Conservation (phyloP, 1,139 yeast species). For the Entelexis sorbosivorans region DNA sequence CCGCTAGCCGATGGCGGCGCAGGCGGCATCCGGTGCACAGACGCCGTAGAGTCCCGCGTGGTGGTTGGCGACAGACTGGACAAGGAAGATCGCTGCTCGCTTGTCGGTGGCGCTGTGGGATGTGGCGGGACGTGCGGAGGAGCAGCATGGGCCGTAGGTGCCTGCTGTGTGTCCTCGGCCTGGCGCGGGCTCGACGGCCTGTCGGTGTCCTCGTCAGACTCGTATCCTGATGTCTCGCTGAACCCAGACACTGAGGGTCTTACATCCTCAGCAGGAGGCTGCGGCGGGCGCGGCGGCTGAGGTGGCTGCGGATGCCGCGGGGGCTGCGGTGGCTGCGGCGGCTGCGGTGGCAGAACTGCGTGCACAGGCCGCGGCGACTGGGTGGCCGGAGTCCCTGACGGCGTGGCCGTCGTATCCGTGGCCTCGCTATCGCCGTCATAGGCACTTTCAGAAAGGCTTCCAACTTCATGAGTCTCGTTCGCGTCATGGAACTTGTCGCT, state of each 20-base stretch:
- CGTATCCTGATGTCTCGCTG: conserved; percentile 38
- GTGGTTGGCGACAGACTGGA: conserved; percentile 20
- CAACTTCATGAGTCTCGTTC: neutral
- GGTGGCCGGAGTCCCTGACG: neutral
- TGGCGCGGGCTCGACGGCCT: conserved; percentile 16
- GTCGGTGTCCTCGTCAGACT: conserved; percentile 43
- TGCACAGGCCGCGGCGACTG: neutral
- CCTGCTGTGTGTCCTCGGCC: neutral
- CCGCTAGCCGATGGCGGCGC: conserved; percentile 24
- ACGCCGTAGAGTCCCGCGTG: conserved; percentile 1
- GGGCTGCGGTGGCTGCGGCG: conserved; percentile 4
- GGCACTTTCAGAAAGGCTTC: conserved; percentile 6
- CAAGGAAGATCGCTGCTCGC: conserved; percentile 13
- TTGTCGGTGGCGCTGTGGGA: conserved; percentile 9
- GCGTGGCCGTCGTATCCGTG: neutral
- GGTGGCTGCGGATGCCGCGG: neutral
- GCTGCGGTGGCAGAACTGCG: neutral
- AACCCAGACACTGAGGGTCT: neutral
- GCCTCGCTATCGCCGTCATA: conserved; percentile 10
- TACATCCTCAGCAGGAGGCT: neutral
- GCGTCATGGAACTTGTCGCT: conserved; percentile 7
- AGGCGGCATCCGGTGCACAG: conserved; percentile 25
- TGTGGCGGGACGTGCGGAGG: conserved; percentile 21
- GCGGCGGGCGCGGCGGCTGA: neutral
- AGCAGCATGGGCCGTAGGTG: conserved; percentile 21